Conservation (phyloP, 805 yeast species). For the Vanderwaltozyma polyspora region DNA sequence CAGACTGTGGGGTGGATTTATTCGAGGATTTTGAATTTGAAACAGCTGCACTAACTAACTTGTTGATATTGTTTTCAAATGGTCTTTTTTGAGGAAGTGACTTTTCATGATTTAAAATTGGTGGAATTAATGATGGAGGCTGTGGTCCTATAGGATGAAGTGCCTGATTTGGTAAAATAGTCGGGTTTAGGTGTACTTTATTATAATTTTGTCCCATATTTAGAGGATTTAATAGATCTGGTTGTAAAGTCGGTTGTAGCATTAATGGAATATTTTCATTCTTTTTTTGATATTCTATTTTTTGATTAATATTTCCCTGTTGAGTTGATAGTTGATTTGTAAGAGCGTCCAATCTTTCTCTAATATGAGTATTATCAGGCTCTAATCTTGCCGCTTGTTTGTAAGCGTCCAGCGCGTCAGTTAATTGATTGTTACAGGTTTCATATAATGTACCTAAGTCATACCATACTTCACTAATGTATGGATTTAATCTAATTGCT, state of each 20-base stretch:
- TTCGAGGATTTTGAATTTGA: background rate
- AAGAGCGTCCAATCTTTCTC: slow-evolving; percentile 81
- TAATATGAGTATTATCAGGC: slow-evolving; percentile 88
- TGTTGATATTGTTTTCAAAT: slow-evolving; percentile 21
- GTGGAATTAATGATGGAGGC: background rate
- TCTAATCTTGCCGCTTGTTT: slow-evolving; percentile 92
- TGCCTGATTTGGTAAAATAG: slow-evolving; percentile 11
- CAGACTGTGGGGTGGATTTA: background rate
- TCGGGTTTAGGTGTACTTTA: background rate
- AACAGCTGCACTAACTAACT: slow-evolving; percentile 21
- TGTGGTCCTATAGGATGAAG: slow-evolving; percentile 2
- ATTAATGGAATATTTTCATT: slow-evolving; percentile 12
- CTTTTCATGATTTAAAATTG: background rate
- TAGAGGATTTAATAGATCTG: slow-evolving; percentile 23
- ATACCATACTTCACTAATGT: slow-evolving; percentile 96
- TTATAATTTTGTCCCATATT: slow-evolving; percentile 17
- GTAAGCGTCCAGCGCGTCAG: slow-evolving; percentile 94
- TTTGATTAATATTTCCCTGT: slow-evolving; percentile 8
- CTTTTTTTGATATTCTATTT: background rate
- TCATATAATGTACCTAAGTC: slow-evolving; percentile 95
- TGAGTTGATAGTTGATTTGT: slow-evolving; percentile 38
- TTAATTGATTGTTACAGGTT: slow-evolving; percentile 90
- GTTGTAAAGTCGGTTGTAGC: slow-evolving; percentile 25
- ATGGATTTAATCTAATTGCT: slow-evolving; percentile 91
- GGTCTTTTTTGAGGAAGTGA: slow-evolving; percentile 17